phyloP scores from a whole-genome alignment of 1,284 basidiomycete species.

The Malassezia caprae region DNA sequence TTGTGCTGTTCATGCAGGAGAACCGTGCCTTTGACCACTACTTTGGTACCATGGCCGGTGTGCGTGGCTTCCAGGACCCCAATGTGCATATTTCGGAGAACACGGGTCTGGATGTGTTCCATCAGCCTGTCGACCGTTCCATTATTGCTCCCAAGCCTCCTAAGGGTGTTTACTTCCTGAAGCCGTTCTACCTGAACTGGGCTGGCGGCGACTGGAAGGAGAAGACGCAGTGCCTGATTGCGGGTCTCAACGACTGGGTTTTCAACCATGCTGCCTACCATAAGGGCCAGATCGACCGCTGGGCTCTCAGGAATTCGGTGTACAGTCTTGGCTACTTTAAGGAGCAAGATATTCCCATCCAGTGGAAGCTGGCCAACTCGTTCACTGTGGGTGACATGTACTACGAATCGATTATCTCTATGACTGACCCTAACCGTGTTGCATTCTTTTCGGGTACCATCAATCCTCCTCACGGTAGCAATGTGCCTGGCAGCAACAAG shows the following conservation, averaged over 20 bases:
- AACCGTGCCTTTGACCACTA: conserved; percentile 41
- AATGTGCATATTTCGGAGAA: conserved; percentile 31
- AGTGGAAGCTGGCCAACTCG: conserved; percentile 32
- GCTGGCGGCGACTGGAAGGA: conserved; percentile 28
- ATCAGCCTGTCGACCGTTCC: conserved; percentile 15
- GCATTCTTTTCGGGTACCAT: conserved; percentile 23
- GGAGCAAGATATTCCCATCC: conserved; percentile 28
- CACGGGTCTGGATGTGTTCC: conserved; percentile 24
- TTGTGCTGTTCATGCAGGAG: conserved; percentile 34
- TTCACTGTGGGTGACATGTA: conserved; percentile 35
- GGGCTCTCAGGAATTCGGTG: conserved; percentile 27
- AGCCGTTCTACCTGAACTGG: conserved; percentile 34
- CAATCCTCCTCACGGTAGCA: conserved; percentile 7
- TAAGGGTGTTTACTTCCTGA: conserved; percentile 18
- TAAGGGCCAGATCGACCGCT: conserved; percentile 28
- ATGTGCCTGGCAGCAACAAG: conserved; percentile 3
- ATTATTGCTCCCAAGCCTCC: conserved; percentile 8
- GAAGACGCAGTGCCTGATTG: conserved; percentile 29
- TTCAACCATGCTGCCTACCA: conserved; percentile 32
- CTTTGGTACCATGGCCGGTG: conserved; percentile 31
- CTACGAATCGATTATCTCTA: conserved; percentile 28
- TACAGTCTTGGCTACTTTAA: conserved; percentile 31
- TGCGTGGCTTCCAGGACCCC: conserved; percentile 35
- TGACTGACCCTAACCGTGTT: conserved; percentile 29
- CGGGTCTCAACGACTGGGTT: conserved; percentile 28